Evolutionary conservation across 345 rosid species (phyloP).

Genomic region (Passiflora organensis): DNA sequence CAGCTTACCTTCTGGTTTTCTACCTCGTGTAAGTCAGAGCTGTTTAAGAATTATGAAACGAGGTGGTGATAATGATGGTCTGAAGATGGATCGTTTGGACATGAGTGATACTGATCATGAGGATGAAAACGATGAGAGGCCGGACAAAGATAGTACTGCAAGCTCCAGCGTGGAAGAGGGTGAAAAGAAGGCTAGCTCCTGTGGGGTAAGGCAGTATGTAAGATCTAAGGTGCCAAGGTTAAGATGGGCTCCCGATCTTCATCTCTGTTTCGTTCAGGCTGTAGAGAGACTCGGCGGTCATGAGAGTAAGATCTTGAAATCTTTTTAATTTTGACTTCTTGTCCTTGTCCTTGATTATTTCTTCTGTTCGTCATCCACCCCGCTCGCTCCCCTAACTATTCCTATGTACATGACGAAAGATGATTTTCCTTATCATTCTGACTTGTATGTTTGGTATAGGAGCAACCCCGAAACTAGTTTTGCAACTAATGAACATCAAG

Average conservation of each 20-base stretch:
- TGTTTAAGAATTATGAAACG: constrained; percentile 5
- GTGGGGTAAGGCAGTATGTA: constrained; percentile 56
- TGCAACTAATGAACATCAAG: constrained; percentile 75
- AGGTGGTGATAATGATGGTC: constrained; percentile 1
- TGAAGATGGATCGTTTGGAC: constrained; percentile 15
- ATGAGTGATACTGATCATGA: constrained; percentile 5
- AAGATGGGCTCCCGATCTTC: constrained; percentile 82
- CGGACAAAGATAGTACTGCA: constrained; percentile 24
- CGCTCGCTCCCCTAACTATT: too few species aligned
- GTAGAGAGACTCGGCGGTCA: constrained; percentile 80
- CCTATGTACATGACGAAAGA: too few species aligned
- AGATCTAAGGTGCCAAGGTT: constrained; percentile 76
- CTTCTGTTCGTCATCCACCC: too few species aligned
- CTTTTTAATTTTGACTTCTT: neutral
- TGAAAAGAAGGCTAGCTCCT: constrained; percentile 21
- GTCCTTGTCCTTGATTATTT: neutral
- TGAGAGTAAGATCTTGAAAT: constrained; percentile 38
- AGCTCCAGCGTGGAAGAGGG: constrained; percentile 38
- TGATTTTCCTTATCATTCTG: neutral
- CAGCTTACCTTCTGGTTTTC: neutral
- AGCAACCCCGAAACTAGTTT: constrained; percentile 86
- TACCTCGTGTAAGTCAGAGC: constrained; percentile 3
- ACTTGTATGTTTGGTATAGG: constrained; percentile 29
- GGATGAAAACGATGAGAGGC: constrained; percentile 26
- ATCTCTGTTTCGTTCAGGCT: constrained; percentile 63